Base-by-base conservation (phyloP, 495 filamentous ascomycete species). In the Margaritispora aquatica region DNA sequence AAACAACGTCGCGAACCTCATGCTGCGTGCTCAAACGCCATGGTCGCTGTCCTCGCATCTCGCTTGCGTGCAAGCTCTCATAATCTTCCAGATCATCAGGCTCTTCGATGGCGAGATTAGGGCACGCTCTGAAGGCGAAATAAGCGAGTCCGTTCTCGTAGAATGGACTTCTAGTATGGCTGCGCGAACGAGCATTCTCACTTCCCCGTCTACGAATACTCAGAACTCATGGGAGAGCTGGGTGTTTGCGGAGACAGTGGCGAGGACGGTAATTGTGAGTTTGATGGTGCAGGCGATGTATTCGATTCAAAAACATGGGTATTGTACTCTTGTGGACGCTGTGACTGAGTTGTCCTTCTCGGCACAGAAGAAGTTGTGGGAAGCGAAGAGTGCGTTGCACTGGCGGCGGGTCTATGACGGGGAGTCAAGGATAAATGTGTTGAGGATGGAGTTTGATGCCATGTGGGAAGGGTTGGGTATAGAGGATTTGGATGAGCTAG, bases 61-160 rank as follows among this genome's bases (percentile, higher is more conserved):
- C 2, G 70, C 76, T 1, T 62, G 73, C 1, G 68, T 75, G 0
- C 78, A 81, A 59, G 74, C 78, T 0, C 66, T 83, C 27, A 61
- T 80, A 10, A 64, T 77, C 5, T 81, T 76, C 64, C 78, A 81
- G 56, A 74, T 83, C 44, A 80, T 85, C 58, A 71, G 77, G 13
- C 71, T 86, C 20, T 82, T 83, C 60, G 81, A 84, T 62, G 79
- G 78, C 26, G 77, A 83, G 62, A 74, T 84, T 51, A 72, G 77
- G 29, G 71, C 73, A 47, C 74, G 75, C 10, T 70, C 74, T 1
- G 65, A 75, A 19, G 76, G 78, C 20, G 79, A 82, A 55, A 49
- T 63, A 20, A 63, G 75, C 19, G 76, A 80, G 19, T 66, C 74
- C 0, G 71, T 73, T 20, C 68, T 84, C 11, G 63, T 69, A 31